A percentile compares a stretch with the other conserved stretches of the same genome.
Evolutionary conservation across 345 rosid genomes (phyloP).

Genomic region (Salix caprea): DNA sequence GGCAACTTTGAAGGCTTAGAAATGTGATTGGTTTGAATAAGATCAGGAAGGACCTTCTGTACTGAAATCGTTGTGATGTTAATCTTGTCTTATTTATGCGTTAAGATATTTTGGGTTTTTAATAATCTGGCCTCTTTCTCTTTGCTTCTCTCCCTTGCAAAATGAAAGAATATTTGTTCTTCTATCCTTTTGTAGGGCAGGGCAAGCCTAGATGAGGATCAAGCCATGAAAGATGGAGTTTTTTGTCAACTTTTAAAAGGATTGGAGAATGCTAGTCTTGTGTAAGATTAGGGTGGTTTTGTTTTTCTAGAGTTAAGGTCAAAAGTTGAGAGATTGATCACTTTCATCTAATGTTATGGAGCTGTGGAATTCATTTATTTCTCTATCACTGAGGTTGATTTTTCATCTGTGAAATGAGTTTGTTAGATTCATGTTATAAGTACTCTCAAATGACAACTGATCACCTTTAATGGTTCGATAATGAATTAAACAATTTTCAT

Average conservation of each 20-base stretch:
- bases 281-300: constrained; percentile 10
- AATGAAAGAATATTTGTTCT: constrained; percentile 34
- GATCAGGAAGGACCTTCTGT: not conserved
- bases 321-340: constrained; percentile 10
- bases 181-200: constrained; percentile 72
- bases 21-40: not conserved
- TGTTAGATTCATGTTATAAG: not conserved
- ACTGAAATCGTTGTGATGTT: constrained; percentile 2
- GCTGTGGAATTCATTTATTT: not conserved
- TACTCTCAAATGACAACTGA: not conserved
- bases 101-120: constrained; percentile 9
- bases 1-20: constrained; percentile 10
- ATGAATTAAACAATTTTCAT: not conserved
- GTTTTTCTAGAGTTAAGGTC: constrained; percentile 11
- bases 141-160: constrained; percentile 22
- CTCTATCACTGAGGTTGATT: not conserved
- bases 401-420: not conserved
- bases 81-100: constrained; percentile 2
- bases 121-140: constrained; percentile 5
- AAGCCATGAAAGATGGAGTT: constrained; percentile 41
- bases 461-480: not conserved
- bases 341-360: constrained; percentile 1
- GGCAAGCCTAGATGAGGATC: constrained; percentile 87
- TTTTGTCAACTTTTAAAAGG: constrained; percentile 23
- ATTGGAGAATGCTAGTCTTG: constrained; percentile 5